Conservation (phyloP, 305 asterid species). For the Nicotiana rustica region DNA sequence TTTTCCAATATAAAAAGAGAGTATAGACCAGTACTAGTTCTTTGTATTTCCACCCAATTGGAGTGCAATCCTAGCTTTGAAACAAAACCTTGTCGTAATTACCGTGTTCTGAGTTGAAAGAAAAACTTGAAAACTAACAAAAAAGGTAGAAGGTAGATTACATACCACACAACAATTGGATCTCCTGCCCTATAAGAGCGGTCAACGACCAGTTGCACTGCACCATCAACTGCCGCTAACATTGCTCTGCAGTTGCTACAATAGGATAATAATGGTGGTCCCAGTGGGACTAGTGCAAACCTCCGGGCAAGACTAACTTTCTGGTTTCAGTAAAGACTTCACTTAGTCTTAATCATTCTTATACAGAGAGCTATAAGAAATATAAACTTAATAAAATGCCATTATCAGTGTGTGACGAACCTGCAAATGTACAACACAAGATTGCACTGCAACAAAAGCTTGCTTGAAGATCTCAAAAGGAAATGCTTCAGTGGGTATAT, state of each 20-base stretch:
- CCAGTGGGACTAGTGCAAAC: slow-evolving; percentile 95
- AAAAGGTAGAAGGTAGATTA: slow-evolving; percentile 38
- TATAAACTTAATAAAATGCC: slow-evolving; percentile 5
- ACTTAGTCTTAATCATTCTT: slow-evolving; percentile 1
- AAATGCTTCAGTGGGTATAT: slow-evolving; percentile 98
- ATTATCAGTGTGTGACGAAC: slow-evolving; percentile 48
- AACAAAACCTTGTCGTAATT: background rate
- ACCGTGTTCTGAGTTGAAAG: slow-evolving; percentile 12
- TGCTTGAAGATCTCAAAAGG: slow-evolving; percentile 94
- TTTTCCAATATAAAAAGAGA: background rate
- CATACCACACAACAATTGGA: slow-evolving; percentile 89
- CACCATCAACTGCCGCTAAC: slow-evolving; percentile 81
- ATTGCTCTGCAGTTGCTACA: slow-evolving; percentile 97
- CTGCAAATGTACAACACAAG: slow-evolving; percentile 99
- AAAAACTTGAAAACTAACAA: slow-evolving; percentile 17
- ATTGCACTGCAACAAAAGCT: slow-evolving; percentile 99
- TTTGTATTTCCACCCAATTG: slow-evolving; percentile 13
- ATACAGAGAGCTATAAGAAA: background rate
- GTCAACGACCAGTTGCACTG: slow-evolving; percentile 88
- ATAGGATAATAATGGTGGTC: slow-evolving; percentile 87
- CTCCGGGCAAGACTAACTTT: slow-evolving; percentile 97
- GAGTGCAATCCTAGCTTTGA: slow-evolving; percentile 17
- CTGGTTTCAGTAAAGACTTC: slow-evolving; percentile 47
- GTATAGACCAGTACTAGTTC: background rate
- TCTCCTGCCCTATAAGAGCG: slow-evolving; percentile 85